Percentiles rank a stretch among this genome's conserved stretches.
Conservation (phyloP, 1,139 yeast genomes). For the Blastobotrys ciferrii region DNA sequence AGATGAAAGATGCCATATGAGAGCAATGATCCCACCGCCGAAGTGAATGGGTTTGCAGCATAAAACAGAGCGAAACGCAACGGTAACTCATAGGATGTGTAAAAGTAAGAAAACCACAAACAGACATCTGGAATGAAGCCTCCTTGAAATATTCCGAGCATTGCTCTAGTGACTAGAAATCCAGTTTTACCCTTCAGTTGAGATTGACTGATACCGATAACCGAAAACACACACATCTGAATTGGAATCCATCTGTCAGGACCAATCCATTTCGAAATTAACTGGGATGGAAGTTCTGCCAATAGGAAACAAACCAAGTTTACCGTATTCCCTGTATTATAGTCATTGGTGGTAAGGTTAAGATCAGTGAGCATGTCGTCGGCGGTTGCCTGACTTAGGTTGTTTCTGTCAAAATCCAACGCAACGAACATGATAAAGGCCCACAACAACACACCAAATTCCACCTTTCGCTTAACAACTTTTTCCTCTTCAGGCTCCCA, state of each 20-base stretch:
- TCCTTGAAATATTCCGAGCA: constrained; percentile 51
- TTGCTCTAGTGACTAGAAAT: constrained; percentile 45
- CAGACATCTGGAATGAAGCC: constrained; percentile 56
- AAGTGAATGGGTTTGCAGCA: constrained; percentile 26
- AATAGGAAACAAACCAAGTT: constrained; percentile 45
- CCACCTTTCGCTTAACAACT: constrained; percentile 43
- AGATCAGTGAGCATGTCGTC: constrained; percentile 49
- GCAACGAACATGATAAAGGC: constrained; percentile 51
- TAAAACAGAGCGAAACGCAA: constrained; percentile 50
- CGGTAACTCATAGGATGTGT: constrained; percentile 48
- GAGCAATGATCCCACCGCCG: constrained; percentile 38
- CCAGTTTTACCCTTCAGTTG: constrained; percentile 39
- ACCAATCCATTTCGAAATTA: constrained; percentile 51
- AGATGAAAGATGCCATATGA: constrained; percentile 47
- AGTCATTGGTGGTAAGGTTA: constrained; percentile 47
- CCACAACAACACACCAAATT: constrained; percentile 45
- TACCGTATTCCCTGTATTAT: constrained; percentile 48
- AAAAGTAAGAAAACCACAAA: constrained; percentile 53
- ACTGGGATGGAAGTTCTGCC: constrained; percentile 55
- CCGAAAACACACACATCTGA: constrained; percentile 51
- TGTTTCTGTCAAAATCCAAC: constrained; percentile 52
- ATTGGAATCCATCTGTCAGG: constrained; percentile 55
- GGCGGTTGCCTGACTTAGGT: constrained; percentile 50
- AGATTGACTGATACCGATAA: constrained; percentile 48
- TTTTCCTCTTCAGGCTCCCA: constrained; percentile 50